Base-by-base conservation (phyloP, 257 asterid species). In the Henckelia pumila region DNA sequence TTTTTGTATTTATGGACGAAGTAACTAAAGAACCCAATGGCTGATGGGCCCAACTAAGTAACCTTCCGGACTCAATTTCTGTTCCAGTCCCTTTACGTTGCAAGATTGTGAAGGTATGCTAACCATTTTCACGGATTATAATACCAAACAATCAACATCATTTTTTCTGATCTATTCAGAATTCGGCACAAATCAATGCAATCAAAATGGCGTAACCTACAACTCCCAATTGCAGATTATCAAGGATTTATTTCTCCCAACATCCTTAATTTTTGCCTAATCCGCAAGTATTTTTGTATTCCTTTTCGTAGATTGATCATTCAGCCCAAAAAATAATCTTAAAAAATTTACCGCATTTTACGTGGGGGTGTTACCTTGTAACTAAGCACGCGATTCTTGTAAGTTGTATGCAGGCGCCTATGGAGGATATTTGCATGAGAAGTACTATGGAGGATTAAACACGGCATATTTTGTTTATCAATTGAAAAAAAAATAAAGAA, bases 111-210 rank as follows among this genome's bases (percentile, higher is more conserved):
- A 64, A 55, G 81, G 69, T 47, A 29, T 63, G 71, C 59, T 69
- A 11, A 64, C 63, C 77, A 78, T 76, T 64, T 35, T 71, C 70
- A 59, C 55, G 44, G 13, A 20, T 6, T 69, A 57, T n/a, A n/a
- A n/a, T 32, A 44, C 68, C 47, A 53, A n/a, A 44, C 37, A 61
- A 63, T 72, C 75, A 68, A 64, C 78, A 75, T 84, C 78, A 72
- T 84, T 50, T 68, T 75, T 71, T 11, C 30, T 68, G 14, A 40
- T 49, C 64, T 57, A 40, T 63, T 70, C 64, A 52, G 57, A 5
- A 28, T 33, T 55, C 4, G 0, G 23, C 11, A 35, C 65, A 68
- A 25, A 37, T 17, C 13, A 21, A 25, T 56, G 32, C 50, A 56
- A 40, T 25, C 59, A 50, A 37, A 33, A 33, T 24, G 29, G 23